These are phyloP conservation scores for Talaromyces sp. DNA, from an alignment of 2,329 filamentous ascomycete genomes.

Conservation along the genomic window DNA sequence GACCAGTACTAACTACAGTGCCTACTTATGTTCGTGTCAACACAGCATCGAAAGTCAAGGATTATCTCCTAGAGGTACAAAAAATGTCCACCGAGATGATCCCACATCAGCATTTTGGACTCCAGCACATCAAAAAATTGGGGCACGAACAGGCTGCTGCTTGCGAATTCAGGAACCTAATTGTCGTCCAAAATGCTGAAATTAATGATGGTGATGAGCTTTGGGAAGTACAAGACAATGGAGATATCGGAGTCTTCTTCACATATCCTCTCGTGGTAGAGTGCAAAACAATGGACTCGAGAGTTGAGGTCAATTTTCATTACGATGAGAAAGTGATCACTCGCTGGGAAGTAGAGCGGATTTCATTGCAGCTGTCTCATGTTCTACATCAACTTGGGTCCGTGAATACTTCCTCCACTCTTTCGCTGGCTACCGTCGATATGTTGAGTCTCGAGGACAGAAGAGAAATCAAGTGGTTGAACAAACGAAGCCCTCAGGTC, in stretches of 20 bases:
- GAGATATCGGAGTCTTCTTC: constrained; percentile 56
- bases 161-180: constrained; percentile 48
- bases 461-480: constrained; percentile 26
- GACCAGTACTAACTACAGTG: constrained; percentile 23
- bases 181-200: constrained; percentile 42
- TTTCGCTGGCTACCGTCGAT: constrained; percentile 4
- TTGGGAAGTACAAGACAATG: constrained; percentile 43
- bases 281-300: constrained; percentile 55
- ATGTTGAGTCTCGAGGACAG: constrained; percentile 35
- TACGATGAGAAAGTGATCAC: constrained; percentile 62
- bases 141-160: constrained; percentile 47
- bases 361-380: constrained; percentile 51
- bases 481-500: constrained; percentile 11
- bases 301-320: constrained; percentile 60
- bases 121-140: constrained; percentile 53
- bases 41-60: constrained; percentile 34
- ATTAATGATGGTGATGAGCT: constrained; percentile 25
- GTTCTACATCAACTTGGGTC: constrained; percentile 35
- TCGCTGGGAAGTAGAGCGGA: constrained; percentile 51
- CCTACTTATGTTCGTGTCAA: constrained; percentile 41
- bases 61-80: constrained; percentile 58
- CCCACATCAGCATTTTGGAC: constrained; percentile 62
- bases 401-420: constrained; percentile 22
- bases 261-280: constrained; percentile 64
- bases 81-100: constrained; percentile 57